These are phyloP conservation scores for Microbotryum saponariae DNA, from an alignment of 1,284 basidiomycete species.

Conservation along the genomic window DNA sequence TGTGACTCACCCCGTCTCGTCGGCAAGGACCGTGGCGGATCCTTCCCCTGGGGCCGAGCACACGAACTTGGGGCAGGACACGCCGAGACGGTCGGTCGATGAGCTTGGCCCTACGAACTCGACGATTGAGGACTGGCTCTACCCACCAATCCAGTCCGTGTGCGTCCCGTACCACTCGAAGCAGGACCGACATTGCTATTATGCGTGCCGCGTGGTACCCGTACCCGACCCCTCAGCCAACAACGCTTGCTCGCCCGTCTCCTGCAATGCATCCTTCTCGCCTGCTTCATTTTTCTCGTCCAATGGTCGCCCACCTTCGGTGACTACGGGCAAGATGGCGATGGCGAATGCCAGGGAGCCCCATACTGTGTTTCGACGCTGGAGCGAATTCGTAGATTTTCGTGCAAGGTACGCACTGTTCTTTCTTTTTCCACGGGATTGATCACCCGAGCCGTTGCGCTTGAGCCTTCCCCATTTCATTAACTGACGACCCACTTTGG, in stretches of 20 bases:
- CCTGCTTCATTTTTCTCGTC: neutral
- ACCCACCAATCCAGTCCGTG: constrained; percentile 24
- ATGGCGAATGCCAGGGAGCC: constrained; percentile 26
- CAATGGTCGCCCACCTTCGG: constrained; percentile 1
- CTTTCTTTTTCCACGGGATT: too few relatives aligned
- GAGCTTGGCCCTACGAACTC: too few relatives aligned
- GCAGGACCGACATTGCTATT: constrained; percentile 25
- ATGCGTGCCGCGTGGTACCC: constrained; percentile 31
- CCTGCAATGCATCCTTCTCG: neutral
- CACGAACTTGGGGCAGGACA: too few relatives aligned
- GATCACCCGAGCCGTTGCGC: neutral
- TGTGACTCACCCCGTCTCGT: too few relatives aligned
- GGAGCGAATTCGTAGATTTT: constrained; percentile 33
- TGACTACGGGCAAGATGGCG: constrained; percentile 19
- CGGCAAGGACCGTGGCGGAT: too few relatives aligned
- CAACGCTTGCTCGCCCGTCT: neutral
- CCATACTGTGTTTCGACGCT: constrained; percentile 31
- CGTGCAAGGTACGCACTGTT: constrained; percentile 15
- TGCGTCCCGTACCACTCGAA: constrained; percentile 29
- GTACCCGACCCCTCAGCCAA: neutral
- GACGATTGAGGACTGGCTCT: neutral
- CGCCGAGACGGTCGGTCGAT: too few relatives aligned
- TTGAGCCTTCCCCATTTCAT: neutral
- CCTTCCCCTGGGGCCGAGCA: too few relatives aligned
- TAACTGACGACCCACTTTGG: neutral